Conservation (phyloP, 2,329 filamentous ascomycete genomes). For the Arthrocladium fulminans region DNA sequence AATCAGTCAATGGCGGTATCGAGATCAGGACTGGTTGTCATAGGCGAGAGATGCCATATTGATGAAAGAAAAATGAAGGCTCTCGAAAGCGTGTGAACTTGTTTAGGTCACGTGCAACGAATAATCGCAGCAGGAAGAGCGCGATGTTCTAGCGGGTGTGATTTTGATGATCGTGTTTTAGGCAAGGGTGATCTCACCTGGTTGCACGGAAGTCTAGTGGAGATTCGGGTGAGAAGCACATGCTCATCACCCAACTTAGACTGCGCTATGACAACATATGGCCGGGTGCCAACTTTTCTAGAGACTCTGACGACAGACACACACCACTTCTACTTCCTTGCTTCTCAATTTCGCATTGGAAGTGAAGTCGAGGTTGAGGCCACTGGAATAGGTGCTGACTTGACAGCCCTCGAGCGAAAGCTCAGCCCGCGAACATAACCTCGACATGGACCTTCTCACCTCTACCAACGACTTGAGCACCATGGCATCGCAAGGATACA, state of each 20-base stretch:
- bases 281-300: neutral
- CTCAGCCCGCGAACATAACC: neutral
- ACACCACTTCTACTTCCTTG: neutral
- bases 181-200: neutral
- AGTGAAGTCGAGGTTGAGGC: too few relatives aligned
- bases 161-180: neutral
- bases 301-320: neutral
- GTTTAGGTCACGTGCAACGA: too few relatives aligned
- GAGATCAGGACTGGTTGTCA: too few relatives aligned
- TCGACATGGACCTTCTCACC: neutral
- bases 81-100: too few relatives aligned
- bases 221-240: neutral
- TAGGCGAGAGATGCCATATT: too few relatives aligned
- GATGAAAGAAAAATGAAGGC: too few relatives aligned
- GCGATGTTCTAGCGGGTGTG: too few relatives aligned
- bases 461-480: conserved; percentile 4
- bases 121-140: too few relatives aligned
- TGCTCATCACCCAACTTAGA: neutral
- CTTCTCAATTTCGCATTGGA: neutral
- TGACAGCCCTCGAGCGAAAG: neutral
- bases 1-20: too few relatives aligned
- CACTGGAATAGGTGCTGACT: too few relatives aligned
- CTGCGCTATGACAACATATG: neutral
- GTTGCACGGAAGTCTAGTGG: neutral
- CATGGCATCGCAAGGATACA: conserved; percentile 49